Percentiles rank a stretch among this genome's conserved stretches.
Evolutionary conservation across 345 rosid genomes (phyloP).

Genomic region (Gossypium thurberi): DNA sequence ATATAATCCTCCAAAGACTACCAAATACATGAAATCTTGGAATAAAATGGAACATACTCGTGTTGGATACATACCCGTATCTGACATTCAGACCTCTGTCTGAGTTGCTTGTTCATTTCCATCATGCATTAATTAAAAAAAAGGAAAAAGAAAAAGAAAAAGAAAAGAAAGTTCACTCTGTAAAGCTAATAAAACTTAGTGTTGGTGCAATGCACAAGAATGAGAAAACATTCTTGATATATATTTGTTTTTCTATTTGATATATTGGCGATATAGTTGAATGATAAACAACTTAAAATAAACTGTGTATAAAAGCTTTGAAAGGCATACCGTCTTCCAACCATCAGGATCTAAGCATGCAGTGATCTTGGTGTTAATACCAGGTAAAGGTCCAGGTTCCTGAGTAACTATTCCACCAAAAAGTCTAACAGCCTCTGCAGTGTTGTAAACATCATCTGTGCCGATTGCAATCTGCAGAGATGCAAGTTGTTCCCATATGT

Average conservation of each 20-base stretch:
- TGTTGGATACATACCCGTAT: neutral
- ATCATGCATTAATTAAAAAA: neutral
- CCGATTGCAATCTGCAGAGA: constrained; percentile 82
- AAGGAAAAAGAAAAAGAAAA: too few relatives aligned
- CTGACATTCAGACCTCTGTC: neutral
- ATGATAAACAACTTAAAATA: neutral
- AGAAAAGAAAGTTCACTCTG: neutral
- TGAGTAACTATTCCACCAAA: constrained; percentile 85
- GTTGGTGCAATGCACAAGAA: neutral
- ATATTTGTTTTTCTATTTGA: neutral
- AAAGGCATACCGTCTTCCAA: constrained; percentile 78
- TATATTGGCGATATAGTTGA: neutral
- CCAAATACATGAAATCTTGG: neutral
- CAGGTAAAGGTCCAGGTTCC: constrained; percentile 96
- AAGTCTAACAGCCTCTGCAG: constrained; percentile 79
- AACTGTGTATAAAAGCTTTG: neutral
- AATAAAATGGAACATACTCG: neutral
- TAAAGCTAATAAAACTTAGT: neutral
- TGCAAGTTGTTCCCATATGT: neutral
- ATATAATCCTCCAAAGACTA: neutral
- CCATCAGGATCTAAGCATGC: constrained; percentile 98
- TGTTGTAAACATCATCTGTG: constrained; percentile 92
- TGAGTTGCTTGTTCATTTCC: neutral
- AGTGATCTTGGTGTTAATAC: constrained; percentile 87
- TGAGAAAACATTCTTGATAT: neutral